Evolutionary conservation across 495 filamentous ascomycete genomes (phyloP).

Genomic region (Xylaria longipes): DNA sequence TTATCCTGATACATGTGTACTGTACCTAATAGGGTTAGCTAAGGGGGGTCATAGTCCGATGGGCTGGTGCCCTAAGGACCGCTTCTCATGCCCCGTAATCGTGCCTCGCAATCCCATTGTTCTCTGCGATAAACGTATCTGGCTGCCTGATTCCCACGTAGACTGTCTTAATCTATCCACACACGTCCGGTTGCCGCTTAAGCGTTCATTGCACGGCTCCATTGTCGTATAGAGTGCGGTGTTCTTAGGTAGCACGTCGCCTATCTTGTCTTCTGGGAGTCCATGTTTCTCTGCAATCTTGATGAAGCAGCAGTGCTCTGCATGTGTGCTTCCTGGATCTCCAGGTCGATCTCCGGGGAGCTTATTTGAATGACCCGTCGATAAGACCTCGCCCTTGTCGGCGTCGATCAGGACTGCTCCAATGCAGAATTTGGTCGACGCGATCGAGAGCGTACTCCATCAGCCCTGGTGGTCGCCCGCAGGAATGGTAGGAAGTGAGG

Average conservation of each 20-base stretch:
- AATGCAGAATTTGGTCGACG: conserved; percentile 80
- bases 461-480: conserved; percentile 58
- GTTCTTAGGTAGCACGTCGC: conserved; percentile 46
- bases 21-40: too few relatives aligned
- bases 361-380: conserved; percentile 81
- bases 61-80: too few relatives aligned
- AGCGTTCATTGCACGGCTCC: conserved; percentile 78
- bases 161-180: conserved; percentile 74
- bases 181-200: conserved; percentile 75
- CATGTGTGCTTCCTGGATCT: conserved; percentile 50
- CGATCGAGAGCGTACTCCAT: conserved; percentile 70
- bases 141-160: conserved; percentile 83
- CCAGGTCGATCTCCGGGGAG: conserved; percentile 41
- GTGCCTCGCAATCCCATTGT: conserved; percentile 67
- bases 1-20: too few relatives aligned
- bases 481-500: conserved; percentile 7
- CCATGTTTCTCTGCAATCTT: conserved; percentile 50
- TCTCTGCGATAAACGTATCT: conserved; percentile 73
- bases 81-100: too few relatives aligned
- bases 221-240: conserved; percentile 80
- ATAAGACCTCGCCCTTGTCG: conserved; percentile 61
- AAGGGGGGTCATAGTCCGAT: too few relatives aligned
- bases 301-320: conserved; percentile 57
- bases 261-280: conserved; percentile 47
- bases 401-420: conserved; percentile 75